Conservation (phyloP, 371 early-diverging fungal genomes). For the Mortierella sp. region DNA sequence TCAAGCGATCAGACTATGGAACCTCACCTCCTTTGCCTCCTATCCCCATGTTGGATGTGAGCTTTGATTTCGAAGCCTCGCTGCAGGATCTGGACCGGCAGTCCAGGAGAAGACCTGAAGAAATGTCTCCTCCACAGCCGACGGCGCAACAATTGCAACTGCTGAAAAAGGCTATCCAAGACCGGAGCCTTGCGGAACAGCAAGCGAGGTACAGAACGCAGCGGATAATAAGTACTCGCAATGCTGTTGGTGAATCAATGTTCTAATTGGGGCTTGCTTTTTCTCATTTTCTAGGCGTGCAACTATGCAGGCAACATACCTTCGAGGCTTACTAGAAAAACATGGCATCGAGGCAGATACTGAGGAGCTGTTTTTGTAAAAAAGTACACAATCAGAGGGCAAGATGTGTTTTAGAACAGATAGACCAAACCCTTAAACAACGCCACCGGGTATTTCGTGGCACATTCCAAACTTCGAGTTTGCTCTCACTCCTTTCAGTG, state of each 20-base stretch:
- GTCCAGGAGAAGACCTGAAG: background rate
- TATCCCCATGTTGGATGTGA: background rate
- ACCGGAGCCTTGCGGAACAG: slow-evolving; percentile 10
- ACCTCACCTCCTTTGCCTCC: slow-evolving; percentile 2
- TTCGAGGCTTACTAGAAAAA: background rate
- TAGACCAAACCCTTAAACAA: too few species aligned
- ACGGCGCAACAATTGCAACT: background rate
- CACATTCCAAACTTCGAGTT: too few species aligned
- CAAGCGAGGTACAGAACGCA: slow-evolving; percentile 7
- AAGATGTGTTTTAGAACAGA: too few species aligned
- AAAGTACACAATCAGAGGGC: too few species aligned
- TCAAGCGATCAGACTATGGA: background rate
- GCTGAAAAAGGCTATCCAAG: slow-evolving; percentile 6
- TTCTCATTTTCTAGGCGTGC: background rate
- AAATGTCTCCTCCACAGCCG: background rate
- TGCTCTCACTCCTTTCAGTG: too few species aligned
- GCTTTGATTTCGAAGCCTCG: background rate
- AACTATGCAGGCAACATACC: slow-evolving; percentile 3
- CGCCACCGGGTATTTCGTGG: too few species aligned
- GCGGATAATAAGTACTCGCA: background rate
- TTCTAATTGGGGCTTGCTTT: background rate
- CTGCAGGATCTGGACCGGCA: background rate
- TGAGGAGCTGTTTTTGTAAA: background rate
- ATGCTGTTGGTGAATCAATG: too few species aligned
- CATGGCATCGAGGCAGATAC: background rate